These are phyloP conservation scores for Ceratorhiza oryzae-sativae DNA, from an alignment of 1,284 basidiomycete genomes.

Conservation along the genomic window DNA sequence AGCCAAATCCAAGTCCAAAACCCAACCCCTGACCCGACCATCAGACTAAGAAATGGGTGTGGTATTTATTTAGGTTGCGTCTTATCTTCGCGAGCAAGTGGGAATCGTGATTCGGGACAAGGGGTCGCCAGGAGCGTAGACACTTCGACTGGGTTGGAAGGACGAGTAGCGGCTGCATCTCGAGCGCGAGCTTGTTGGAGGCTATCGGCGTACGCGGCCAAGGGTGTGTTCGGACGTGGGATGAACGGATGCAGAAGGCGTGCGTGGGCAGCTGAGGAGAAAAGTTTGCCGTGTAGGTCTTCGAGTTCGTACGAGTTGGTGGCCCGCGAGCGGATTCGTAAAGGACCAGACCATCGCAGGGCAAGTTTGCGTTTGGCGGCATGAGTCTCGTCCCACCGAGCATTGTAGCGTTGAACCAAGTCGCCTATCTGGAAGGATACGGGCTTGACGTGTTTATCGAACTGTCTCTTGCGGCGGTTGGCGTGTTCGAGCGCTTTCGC, in stretches of 20 bases:
- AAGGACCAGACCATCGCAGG: constrained; percentile 39
- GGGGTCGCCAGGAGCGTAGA: neutral
- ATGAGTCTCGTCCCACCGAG: constrained; percentile 30
- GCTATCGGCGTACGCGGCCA: neutral
- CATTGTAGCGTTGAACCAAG: constrained; percentile 41
- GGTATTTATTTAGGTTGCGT: constrained; percentile 6
- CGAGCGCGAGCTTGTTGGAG: neutral
- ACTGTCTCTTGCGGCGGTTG: constrained; percentile 28
- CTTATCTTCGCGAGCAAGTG: neutral
- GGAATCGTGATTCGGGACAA: neutral
- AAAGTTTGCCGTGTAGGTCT: constrained; percentile 11
- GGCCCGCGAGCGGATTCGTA: constrained; percentile 2
- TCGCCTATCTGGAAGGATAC: constrained; percentile 27
- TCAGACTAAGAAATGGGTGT: neutral
- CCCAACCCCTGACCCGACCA: neutral
- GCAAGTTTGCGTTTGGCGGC: constrained; percentile 34
- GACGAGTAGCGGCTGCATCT: neutral
- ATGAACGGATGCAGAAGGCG: constrained; percentile 1
- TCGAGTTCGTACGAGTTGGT: constrained; percentile 36
- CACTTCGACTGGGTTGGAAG: neutral
- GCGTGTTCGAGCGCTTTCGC: constrained; percentile 34
- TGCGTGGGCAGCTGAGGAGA: neutral
- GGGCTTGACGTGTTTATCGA: constrained; percentile 30
- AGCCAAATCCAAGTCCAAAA: neutral
- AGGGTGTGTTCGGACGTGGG: constrained; percentile 6